Conservation (phyloP, 1,284 basidiomycete genomes). For the Pyrrhoderma noxium region DNA sequence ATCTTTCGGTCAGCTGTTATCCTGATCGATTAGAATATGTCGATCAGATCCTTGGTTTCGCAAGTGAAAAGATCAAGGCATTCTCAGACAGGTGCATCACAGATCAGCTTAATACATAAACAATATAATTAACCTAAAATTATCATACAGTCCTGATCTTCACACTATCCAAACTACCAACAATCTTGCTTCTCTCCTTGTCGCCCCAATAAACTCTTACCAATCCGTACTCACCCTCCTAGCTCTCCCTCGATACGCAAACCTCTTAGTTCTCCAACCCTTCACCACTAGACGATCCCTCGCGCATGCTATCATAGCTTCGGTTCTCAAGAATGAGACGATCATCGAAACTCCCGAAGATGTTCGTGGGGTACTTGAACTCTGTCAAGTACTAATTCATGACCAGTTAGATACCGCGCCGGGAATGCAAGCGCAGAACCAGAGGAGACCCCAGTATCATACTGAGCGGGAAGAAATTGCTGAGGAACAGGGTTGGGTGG, state of each 20-base stretch:
- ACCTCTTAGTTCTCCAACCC: slow-evolving; percentile 76
- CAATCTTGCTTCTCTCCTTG: slow-evolving; percentile 83
- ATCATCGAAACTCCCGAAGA: slow-evolving; percentile 86
- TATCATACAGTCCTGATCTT: slow-evolving; percentile 63
- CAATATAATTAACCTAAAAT: neutral
- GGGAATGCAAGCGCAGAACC: slow-evolving; percentile 35
- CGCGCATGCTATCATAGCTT: slow-evolving; percentile 86
- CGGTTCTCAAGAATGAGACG: slow-evolving; percentile 91
- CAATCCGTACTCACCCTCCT: slow-evolving; percentile 90
- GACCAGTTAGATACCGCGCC: slow-evolving; percentile 71
- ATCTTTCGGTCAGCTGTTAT: slow-evolving; percentile 90
- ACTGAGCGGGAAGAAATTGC: slow-evolving; percentile 82
- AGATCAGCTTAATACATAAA: neutral
- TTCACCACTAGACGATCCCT: slow-evolving; percentile 85
- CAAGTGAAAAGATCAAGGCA: slow-evolving; percentile 78
- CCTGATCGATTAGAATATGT: slow-evolving; percentile 93
- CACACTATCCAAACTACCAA: slow-evolving; percentile 80
- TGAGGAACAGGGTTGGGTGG: slow-evolving; percentile 96
- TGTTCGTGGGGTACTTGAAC: slow-evolving; percentile 83
- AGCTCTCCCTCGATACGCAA: slow-evolving; percentile 82
- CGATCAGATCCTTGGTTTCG: slow-evolving; percentile 87
- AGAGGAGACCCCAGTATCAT: slow-evolving; percentile 36
- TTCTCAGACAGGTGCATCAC: slow-evolving; percentile 63
- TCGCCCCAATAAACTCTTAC: slow-evolving; percentile 91
- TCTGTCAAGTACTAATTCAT: slow-evolving; percentile 85